A percentile compares a stretch with the other conserved stretches of the same genome.
phyloP scores from a whole-genome alignment of 2,329 filamentous ascomycete species.

The Apiospora rasikravindrae region DNA sequence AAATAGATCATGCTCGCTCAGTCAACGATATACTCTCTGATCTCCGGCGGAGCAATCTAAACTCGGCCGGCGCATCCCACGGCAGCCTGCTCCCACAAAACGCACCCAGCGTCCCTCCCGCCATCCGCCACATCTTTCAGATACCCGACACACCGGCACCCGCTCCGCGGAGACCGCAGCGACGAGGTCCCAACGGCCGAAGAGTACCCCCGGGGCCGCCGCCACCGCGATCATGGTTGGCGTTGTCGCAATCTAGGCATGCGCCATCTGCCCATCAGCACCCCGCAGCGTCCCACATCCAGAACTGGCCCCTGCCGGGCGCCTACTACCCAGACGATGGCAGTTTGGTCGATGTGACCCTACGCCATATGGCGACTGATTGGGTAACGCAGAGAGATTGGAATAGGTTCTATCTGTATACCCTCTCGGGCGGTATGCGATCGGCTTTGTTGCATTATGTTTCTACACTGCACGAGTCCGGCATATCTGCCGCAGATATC shows the following conservation, averaged over 20 bases:
- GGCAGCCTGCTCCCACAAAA: constrained; percentile 37
- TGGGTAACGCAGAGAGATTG: constrained; percentile 63
- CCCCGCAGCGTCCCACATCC: constrained; percentile 23
- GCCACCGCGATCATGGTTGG: constrained; percentile 63
- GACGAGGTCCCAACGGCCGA: constrained; percentile 53
- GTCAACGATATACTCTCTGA: constrained; percentile 67
- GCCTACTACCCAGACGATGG: constrained; percentile 48
- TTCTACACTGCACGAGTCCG: constrained; percentile 48
- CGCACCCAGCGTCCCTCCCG: constrained; percentile 62
- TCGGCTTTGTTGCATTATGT: constrained; percentile 58
- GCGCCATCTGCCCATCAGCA: constrained; percentile 31
- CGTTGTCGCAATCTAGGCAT: constrained; percentile 40
- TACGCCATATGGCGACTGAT: constrained; percentile 56
- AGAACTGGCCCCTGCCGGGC: constrained; percentile 48
- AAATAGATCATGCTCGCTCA: constrained; percentile 42
- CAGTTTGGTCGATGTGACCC: constrained; percentile 57
- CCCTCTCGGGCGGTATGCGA: constrained; percentile 59
- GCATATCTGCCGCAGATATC: constrained; percentile 57
- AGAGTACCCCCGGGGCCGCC: constrained; percentile 63
- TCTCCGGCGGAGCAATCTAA: constrained; percentile 54
- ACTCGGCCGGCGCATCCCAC: constrained; percentile 32
- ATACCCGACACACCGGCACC: constrained; percentile 62
- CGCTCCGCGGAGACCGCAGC: constrained; percentile 50
- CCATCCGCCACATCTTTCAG: constrained; percentile 63
- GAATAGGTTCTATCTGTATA: constrained; percentile 61